Conservation (phyloP, 2,329 filamentous ascomycete species). For the Diaporthe vaccinii region DNA sequence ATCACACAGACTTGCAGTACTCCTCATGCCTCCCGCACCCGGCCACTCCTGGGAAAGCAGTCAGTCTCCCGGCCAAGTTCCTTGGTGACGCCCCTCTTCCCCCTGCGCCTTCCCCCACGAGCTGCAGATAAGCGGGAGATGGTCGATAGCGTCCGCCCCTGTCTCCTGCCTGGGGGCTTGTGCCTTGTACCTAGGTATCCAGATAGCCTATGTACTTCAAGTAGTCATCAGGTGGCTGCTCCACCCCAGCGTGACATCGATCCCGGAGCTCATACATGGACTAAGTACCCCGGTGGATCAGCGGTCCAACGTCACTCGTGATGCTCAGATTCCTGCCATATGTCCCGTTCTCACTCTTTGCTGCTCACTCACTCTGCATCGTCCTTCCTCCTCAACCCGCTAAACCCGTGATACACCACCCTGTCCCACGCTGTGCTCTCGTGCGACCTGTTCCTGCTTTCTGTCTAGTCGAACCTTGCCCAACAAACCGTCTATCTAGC, state of each 20-base stretch:
- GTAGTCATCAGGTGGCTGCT: constrained; percentile 24
- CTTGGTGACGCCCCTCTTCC: not conserved
- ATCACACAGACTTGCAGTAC: not conserved
- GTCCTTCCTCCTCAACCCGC: not conserved
- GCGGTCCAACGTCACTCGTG: constrained; percentile 32
- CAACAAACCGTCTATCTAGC: not conserved
- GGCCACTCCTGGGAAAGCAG: not conserved
- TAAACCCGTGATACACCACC: constrained; percentile 21
- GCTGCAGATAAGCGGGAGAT: constrained; percentile 29
- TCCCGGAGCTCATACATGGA: constrained; percentile 3
- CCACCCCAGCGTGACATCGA: constrained; percentile 27
- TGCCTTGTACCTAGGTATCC: constrained; percentile 3
- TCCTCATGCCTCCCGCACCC: not conserved
- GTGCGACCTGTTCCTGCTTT: constrained; percentile 16
- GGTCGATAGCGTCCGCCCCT: constrained; percentile 27
- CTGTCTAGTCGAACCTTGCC: constrained; percentile 20
- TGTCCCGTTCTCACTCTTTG: not conserved
- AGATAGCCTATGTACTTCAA: too few species aligned
- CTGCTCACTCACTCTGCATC: not conserved
- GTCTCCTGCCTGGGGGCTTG: not conserved
- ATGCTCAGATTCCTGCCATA: constrained; percentile 31
- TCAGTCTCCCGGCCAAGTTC: not conserved
- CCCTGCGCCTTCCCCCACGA: not conserved
- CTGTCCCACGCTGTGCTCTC: constrained; percentile 31
- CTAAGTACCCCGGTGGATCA: constrained; percentile 22